Evolutionary conservation across 1,284 basidiomycete genomes (phyloP).

Genomic region (Tilletiopsis washingtonensis): DNA sequence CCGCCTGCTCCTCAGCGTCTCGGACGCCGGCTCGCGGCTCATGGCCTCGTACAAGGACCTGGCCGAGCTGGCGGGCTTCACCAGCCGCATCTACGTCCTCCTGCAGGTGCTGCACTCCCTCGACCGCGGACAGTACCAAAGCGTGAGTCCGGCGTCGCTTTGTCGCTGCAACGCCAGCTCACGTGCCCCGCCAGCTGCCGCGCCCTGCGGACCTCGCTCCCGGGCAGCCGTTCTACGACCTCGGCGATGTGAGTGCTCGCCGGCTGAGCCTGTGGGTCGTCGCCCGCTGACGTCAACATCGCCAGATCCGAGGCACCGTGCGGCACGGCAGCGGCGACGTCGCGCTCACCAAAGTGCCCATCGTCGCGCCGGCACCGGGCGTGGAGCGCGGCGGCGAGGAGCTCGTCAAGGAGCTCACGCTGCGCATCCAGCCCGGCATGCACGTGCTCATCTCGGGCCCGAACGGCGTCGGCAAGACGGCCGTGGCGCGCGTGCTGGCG

Average conservation of each 20-base stretch:
- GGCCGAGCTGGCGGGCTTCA: slow-evolving; percentile 84
- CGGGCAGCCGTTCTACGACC: slow-evolving; percentile 38
- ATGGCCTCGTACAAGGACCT: slow-evolving; percentile 81
- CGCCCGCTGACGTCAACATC: slow-evolving; percentile 42
- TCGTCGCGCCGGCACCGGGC: slow-evolving; percentile 61
- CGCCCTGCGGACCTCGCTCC: slow-evolving; percentile 29
- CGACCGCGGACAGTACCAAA: slow-evolving; percentile 41
- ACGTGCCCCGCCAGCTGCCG: too few relatives aligned
- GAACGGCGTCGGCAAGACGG: slow-evolving; percentile 76
- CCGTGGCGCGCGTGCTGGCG: slow-evolving; percentile 80
- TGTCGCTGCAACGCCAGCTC: too few relatives aligned
- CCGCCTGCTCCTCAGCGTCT: slow-evolving; percentile 78
- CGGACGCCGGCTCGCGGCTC: slow-evolving; percentile 84
- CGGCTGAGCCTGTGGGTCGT: not conserved
- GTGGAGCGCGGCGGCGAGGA: slow-evolving; percentile 55
- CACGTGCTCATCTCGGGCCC: slow-evolving; percentile 90
- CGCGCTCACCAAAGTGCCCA: slow-evolving; percentile 56
- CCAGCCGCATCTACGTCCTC: slow-evolving; percentile 78
- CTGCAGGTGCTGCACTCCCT: slow-evolving; percentile 68
- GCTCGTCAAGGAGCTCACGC: slow-evolving; percentile 65
- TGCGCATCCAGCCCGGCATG: slow-evolving; percentile 68
- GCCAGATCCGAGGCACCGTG: slow-evolving; percentile 49
- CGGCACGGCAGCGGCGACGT: slow-evolving; percentile 16
- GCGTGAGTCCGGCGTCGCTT: too few relatives aligned
- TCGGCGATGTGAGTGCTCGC: slow-evolving; percentile 9